Conservation (phyloP, 306 rosid species). For the Arachis hypogaea region DNA sequence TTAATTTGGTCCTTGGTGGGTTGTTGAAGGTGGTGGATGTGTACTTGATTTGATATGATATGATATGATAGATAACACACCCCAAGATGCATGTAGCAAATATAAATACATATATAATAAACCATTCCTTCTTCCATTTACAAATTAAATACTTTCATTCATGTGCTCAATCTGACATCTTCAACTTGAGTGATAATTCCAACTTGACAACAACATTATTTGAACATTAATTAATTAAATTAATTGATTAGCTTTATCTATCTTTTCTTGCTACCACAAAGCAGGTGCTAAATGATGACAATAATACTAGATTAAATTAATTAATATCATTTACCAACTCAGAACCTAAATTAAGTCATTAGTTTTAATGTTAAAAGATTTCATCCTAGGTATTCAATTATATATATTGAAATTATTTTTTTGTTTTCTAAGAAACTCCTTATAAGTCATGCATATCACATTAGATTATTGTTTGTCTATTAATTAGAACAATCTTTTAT, state of each 20-base stretch:
- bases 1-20: slow-evolving; percentile 37
- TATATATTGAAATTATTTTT: too few relatives aligned
- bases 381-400: too few relatives aligned
- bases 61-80: slow-evolving; percentile 37
- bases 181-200: slow-evolving; percentile 7
- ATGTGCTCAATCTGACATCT: slow-evolving; percentile 16
- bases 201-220: background rate
- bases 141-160: background rate
- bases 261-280: background rate
- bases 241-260: background rate
- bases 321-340: too few relatives aligned
- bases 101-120: background rate
- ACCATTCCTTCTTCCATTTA: background rate
- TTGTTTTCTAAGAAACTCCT: too few relatives aligned
- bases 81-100: slow-evolving; percentile 13
- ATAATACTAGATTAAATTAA: background rate
- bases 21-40: slow-evolving; percentile 49
- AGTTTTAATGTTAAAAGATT: too few relatives aligned
- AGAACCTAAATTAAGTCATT: too few relatives aligned
- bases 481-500: too few relatives aligned
- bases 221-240: background rate
- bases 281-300: background rate
- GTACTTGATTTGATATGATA: slow-evolving; percentile 41
- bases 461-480: too few relatives aligned
- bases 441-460: too few relatives aligned